Evolutionary conservation across 1,284 basidiomycete species (phyloP), one percentile per base, ranked within the genome.

Genomic region (Cutaneotrichosporon mucoides): DNA sequence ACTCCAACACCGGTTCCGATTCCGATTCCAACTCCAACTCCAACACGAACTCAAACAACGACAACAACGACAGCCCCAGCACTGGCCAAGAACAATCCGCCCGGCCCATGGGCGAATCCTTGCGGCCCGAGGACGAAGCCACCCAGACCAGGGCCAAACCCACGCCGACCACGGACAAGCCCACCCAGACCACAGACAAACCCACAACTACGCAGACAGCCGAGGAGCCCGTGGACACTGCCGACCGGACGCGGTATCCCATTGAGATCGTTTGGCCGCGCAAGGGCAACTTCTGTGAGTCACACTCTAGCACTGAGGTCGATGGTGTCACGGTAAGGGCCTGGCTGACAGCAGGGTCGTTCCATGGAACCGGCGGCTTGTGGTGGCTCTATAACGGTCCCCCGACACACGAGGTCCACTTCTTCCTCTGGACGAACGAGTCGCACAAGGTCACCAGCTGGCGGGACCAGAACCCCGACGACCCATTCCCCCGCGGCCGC

Each of bases 371-470:
- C 11, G 49, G 49, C 16, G 49, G 9, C 5, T 33, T 51, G 10
- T 51, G 49, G 49, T 51, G 49, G 49, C 11, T 16, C 24, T 51
- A 51, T 16, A 16, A 51, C 4, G 49, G 49, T 6, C 38, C 49
- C 6, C 10, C 8, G 4, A 9, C 9, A 2, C 10, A 51, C 16
- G 49, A 51, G 37, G 16, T 51, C 8, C 49, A 51, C 49, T 51
- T 51, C 38, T 51, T 51, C 49, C 49, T 51, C 35, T 51, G 49
- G 49, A 41, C 16, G 16, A 51, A 51, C 38, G 49, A 41, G 10
- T 41, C 49, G 3, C 15, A 33, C 4, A 51, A 51, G 49, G 38
- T 40, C 37, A 40, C 24, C n/a, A 33, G 38, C 35, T 51, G 9
- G 15, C 38, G 38, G 38, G 7, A 36, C 46, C 38, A 16, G 4